Conservation (phyloP, 306 rosid species). For the Parietaria judaica region DNA sequence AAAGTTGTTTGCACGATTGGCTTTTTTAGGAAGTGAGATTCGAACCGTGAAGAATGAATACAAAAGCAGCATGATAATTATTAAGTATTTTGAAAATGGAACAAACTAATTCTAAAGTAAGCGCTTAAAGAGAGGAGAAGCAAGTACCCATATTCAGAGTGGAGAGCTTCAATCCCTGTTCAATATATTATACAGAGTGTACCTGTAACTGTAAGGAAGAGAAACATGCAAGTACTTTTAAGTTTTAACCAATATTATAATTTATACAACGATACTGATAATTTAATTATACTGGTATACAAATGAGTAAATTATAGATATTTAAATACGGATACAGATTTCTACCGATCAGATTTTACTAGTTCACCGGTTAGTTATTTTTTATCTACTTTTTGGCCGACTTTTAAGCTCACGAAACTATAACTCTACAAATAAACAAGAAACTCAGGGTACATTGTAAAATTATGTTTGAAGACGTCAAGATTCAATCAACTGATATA, state of each 20-base stretch:
- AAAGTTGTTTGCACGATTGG: neutral
- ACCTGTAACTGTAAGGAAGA: neutral
- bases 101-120: no score
- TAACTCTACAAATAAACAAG: neutral
- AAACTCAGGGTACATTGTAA: no score
- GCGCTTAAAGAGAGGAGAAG: neutral
- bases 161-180: neutral
- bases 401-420: neutral
- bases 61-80: no score
- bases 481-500: conserved; percentile 6
- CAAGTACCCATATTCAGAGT: conserved; percentile 3
- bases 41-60: neutral
- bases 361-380: neutral
- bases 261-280: no score
- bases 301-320: no score
- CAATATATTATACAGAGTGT: neutral
- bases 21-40: neutral
- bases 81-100: no score
- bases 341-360: no score
- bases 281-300: no score
- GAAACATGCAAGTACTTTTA: neutral
- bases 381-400: neutral
- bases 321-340: no score
- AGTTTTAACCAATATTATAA: no score
- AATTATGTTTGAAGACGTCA: neutral